A percentile compares a stretch with the other conserved stretches of the same genome.
phyloP scores from a whole-genome alignment of 1,139 yeast species.

The Suhomyces wounanorum region DNA sequence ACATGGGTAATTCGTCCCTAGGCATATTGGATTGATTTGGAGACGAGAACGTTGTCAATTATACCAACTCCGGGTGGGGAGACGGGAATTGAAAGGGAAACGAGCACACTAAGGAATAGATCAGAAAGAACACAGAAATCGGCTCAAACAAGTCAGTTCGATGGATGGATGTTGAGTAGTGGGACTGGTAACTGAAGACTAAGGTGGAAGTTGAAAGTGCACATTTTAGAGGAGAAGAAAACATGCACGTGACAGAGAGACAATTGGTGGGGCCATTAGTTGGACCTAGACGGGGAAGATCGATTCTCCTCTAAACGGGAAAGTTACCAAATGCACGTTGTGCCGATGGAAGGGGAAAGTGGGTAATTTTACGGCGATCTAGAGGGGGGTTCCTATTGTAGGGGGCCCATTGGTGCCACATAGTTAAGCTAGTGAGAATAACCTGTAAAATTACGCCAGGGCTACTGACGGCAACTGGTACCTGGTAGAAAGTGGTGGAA shows the following conservation, averaged over 20 bases:
- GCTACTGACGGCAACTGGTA: neutral
- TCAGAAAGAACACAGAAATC: neutral
- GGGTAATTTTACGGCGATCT: no score
- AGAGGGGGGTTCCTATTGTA: no score
- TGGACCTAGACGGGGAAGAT: neutral
- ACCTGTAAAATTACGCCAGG: neutral
- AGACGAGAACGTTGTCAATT: neutral
- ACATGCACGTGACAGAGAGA: neutral
- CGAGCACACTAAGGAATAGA: neutral
- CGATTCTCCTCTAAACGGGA: neutral
- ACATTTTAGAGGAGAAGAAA: neutral
- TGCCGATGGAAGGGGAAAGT: neutral
- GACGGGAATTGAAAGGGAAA: neutral
- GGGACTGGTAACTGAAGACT: neutral
- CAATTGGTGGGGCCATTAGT: neutral
- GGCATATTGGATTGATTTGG: conserved; percentile 19
- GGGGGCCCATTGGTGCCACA: no score
- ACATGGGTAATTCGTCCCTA: conserved; percentile 47
- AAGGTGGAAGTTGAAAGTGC: neutral
- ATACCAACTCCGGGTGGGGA: neutral
- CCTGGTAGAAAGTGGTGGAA: no score
- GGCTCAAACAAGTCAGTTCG: neutral
- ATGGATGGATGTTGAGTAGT: neutral
- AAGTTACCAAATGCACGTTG: conserved; percentile 1
- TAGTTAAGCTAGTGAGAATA: no score